phyloP scores from a whole-genome alignment of 2,329 filamentous ascomycete species.

The Penicillium expansum region DNA sequence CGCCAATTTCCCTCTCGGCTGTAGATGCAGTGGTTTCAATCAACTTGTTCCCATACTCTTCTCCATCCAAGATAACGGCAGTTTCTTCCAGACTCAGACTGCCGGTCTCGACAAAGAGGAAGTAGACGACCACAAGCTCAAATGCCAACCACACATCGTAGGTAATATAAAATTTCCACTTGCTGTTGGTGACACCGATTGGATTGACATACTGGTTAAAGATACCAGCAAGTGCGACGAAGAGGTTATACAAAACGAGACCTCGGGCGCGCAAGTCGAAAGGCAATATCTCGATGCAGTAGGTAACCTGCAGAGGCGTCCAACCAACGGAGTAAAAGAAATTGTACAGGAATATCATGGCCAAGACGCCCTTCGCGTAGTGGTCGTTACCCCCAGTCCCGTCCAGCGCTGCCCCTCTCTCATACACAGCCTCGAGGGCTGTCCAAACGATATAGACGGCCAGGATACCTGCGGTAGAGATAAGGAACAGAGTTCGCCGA shows the following conservation, averaged over 20 bases:
- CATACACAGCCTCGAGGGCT: conserved; percentile 4
- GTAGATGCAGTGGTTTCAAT: not conserved
- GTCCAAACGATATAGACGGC: conserved; percentile 9
- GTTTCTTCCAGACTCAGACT: conserved; percentile 22
- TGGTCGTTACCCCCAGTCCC: not conserved
- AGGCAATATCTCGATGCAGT: conserved; percentile 49
- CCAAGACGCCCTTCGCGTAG: conserved; percentile 47
- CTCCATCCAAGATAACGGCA: conserved; percentile 30
- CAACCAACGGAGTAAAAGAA: conserved; percentile 43
- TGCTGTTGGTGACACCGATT: conserved; percentile 13
- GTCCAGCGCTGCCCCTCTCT: conserved; percentile 4
- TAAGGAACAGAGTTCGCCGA: conserved; percentile 44
- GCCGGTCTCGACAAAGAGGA: conserved; percentile 35
- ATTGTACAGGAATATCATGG: conserved; percentile 47
- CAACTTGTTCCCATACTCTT: conserved; percentile 14
- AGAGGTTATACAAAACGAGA: conserved; percentile 45
- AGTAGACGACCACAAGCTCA: conserved; percentile 31
- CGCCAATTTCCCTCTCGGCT: not conserved
- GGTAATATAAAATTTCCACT: conserved; percentile 33
- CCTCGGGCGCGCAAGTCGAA: conserved; percentile 56
- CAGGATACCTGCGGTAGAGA: conserved; percentile 20
- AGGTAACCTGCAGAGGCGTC: conserved; percentile 8
- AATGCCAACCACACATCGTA: conserved; percentile 31
- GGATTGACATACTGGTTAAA: conserved; percentile 48
- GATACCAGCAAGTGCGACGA: conserved; percentile 42